Conservation (phyloP, 164 flowering plant species). For the Litsea cubeba region DNA sequence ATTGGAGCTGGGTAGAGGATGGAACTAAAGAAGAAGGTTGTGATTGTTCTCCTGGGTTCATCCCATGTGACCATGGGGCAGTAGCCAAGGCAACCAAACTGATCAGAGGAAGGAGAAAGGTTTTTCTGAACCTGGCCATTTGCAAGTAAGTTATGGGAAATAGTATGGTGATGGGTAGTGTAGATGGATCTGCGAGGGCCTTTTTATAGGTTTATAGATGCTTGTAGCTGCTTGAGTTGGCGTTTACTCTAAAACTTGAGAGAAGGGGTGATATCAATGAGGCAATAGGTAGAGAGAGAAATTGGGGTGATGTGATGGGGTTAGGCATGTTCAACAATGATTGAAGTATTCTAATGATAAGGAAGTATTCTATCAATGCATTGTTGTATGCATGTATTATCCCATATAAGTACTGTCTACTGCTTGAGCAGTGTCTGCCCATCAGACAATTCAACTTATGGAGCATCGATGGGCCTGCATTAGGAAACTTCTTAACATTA, state of each 20-base stretch:
- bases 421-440: neutral
- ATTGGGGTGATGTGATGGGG: neutral
- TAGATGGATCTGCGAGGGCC: neutral
- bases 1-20: conserved; percentile 15
- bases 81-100: conserved; percentile 10
- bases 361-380: neutral
- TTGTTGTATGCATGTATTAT: no score
- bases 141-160: conserved; percentile 2
- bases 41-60: conserved; percentile 3
- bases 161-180: neutral
- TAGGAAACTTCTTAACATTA: neutral
- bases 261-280: neutral
- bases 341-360: neutral
- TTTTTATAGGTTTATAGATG: conserved; percentile 11
- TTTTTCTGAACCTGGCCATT: conserved; percentile 7
- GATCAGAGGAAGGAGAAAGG: conserved; percentile 10
- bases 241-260: neutral
- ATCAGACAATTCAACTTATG: neutral
- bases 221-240: neutral
- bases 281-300: neutral
- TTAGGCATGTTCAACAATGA: neutral
- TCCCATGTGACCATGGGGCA: conserved; percentile 13
- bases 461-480: neutral
- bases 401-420: neutral
- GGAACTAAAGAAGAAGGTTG: conserved; percentile 18